Evolutionary conservation across 805 yeast species (phyloP), one percentile per base, ranked within the genome.

Genomic region (Candida takata): DNA sequence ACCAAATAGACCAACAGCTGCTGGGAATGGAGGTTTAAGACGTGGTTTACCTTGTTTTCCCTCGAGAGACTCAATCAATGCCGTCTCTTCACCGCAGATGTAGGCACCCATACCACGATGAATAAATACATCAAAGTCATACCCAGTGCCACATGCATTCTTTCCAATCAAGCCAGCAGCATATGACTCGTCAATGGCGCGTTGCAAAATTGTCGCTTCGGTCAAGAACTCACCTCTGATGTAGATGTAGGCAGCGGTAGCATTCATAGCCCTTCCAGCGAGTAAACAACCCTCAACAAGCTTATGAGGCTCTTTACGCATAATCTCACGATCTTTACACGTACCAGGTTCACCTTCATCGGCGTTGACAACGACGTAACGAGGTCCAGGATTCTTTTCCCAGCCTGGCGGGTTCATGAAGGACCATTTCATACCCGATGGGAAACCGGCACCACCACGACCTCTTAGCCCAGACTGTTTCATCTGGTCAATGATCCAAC

Each of bases 311-410:
- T 84, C 95, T 61, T 85, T 85, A 60, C 95, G 74, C 57, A 85
- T 79, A 58, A 85, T 85, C 61, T 85, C 95, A 58, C 95, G 74
- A 62, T 85, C 95, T 65, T 85, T 85, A 63, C 95, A 85, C 34
- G 95, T 85, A 43, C 95, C 95, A 11, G 95, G 95, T 63, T 85
- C 95, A 51, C 95, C 95, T 65, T 85, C 95, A 66, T 85, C 95
- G 37, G 95, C 95, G 61, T 85, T 85, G 52, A 85, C 86, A 33
- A 85, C 94, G 49, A 85, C 70, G 58, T 84, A 84, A 54, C 95
- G 74, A 42, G 95, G 92, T n/a, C 95, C 95, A 12, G 64, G 64
- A 62, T 84, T 84, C 57, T 84, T 85, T 43, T 84, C 94, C 95
- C 95, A 84, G 40, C 92, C 92, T 37, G 95, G 95, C 31, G 95